Evolutionary conservation across 2,329 filamentous ascomycete species (phyloP), one percentile per base, ranked within the genome.

Genomic region (Epichloe coenophiala): DNA sequence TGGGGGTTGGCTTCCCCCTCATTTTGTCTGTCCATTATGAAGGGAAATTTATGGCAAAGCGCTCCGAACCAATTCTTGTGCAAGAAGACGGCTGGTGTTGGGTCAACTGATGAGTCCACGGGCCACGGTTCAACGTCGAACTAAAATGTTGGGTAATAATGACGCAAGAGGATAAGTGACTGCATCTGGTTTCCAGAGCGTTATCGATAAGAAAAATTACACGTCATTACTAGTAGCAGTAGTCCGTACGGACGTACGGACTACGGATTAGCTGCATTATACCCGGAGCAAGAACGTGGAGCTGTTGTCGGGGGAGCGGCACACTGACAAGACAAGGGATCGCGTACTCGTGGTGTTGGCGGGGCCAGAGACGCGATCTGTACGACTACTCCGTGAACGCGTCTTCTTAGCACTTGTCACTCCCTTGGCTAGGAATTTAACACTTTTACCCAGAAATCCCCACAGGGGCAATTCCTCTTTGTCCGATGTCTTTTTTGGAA

Each of bases 1-100:
- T 53, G 53, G 40, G 52, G 49, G n/a, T 43, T 47, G 21, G 43
- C 60, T 70, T 75, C 27, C 17, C 50, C 46, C 21, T 51, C 51
- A 35, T 50, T 51, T 33, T 53, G 43, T 37, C 42, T 51, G 21
- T 58, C 57, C 58, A 59, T 59, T 39, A 13, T 17, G 36, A 50
- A 21, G 17, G 40, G 5, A n/a, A 9, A 15, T 13, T 4, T 3
- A 12, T 38, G 31, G 37, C 27, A 40, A n/a, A 33, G 6, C 3
- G 21, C 5, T n/a, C 13, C 11, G 6, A 19, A 27, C 12, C 19
- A 45, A 35, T 11, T 35, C 5, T 35, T 36, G 4, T 45, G 12
- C 8, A 23, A 19, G 27, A 11, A n/a, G 33, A 21, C 7, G 44
- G n/a, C 27, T 15, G 23, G 7, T 8, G 3, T n/a, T 2, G 1